Evolutionary conservation across 2,329 filamentous ascomycete genomes (phyloP).

Genomic region (Hypomyces rosellus): DNA sequence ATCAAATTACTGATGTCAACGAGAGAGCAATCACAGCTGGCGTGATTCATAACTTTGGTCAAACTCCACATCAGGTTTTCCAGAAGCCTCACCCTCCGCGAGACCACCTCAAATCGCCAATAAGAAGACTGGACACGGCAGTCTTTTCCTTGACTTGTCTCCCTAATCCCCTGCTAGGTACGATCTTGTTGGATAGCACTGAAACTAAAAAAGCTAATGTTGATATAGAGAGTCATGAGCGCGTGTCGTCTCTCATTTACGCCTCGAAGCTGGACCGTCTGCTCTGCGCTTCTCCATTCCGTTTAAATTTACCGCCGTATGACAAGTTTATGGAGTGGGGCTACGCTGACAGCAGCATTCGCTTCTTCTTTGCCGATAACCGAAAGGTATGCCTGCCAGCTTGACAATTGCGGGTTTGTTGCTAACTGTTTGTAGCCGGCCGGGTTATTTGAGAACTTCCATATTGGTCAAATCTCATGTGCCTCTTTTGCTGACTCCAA

Average conservation of each 20-base stretch:
- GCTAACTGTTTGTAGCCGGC: slow-evolving; percentile 46
- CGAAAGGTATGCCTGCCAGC: slow-evolving; percentile 51
- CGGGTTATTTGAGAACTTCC: slow-evolving; percentile 88
- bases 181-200: slow-evolving; percentile 11
- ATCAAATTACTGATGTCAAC: slow-evolving; percentile 81
- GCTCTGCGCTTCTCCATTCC: slow-evolving; percentile 75
- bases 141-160: slow-evolving; percentile 71
- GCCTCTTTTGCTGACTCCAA: slow-evolving; percentile 82
- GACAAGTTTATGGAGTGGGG: slow-evolving; percentile 96
- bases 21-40: slow-evolving; percentile 85
- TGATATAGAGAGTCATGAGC: slow-evolving; percentile 58
- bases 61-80: slow-evolving; percentile 95
- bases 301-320: slow-evolving; percentile 83
- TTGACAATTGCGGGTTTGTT: background rate
- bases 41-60: slow-evolving; percentile 97
- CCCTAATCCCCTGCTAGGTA: slow-evolving; percentile 69
- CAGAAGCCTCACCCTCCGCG: slow-evolving; percentile 70
- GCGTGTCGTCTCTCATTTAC: slow-evolving; percentile 72
- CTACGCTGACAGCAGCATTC: slow-evolving; percentile 84
- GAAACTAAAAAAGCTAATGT: background rate
- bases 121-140: slow-evolving; percentile 68
- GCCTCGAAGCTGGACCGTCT: slow-evolving; percentile 75
- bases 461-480: slow-evolving; percentile 81
- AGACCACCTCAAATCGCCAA: slow-evolving; percentile 59
- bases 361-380: slow-evolving; percentile 81